A percentile compares a stretch with the other conserved stretches of the same genome.
Conservation (phyloP, 1,139 yeast genomes). For the Kodamaea plutei region DNA sequence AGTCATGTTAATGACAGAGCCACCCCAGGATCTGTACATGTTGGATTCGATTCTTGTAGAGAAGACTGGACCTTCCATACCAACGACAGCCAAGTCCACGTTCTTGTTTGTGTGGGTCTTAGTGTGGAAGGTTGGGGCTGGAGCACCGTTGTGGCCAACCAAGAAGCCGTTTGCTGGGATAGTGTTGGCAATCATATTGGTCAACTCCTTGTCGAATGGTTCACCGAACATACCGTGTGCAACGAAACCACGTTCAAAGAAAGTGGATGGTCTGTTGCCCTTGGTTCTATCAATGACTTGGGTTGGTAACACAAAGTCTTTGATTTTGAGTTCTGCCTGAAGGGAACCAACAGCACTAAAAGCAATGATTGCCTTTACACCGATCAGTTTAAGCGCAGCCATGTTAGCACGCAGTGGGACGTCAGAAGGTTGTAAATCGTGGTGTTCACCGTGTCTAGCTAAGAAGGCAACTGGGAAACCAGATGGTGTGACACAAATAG, state of each 20-base stretch:
- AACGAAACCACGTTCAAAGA: constrained; percentile 88
- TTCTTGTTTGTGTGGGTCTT: constrained; percentile 43
- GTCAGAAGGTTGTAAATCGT: constrained; percentile 83
- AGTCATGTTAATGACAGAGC: constrained; percentile 93
- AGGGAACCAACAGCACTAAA: constrained; percentile 96
- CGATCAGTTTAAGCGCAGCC: constrained; percentile 86
- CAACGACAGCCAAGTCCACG: constrained; percentile 77
- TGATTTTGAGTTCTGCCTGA: constrained; percentile 81
- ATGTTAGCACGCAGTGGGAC: constrained; percentile 94
- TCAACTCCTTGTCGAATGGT: constrained; percentile 80
- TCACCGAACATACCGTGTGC: constrained; percentile 98
- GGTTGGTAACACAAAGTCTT: constrained; percentile 93
- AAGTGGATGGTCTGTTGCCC: constrained; percentile 87
- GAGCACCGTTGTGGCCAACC: constrained; percentile 39
- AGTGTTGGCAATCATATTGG: constrained; percentile 57
- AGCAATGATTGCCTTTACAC: constrained; percentile 85
- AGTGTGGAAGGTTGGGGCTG: constrained; percentile 51
- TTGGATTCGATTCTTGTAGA: constrained; percentile 96
- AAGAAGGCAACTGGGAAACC: constrained; percentile 91
- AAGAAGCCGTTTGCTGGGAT: constrained; percentile 50
- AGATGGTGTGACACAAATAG: constrained; percentile 67
- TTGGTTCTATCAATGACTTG: constrained; percentile 96
- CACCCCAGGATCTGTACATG: constrained; percentile 87
- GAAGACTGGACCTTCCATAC: constrained; percentile 99
- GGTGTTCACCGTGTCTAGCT: constrained; percentile 91